Evolutionary conservation across 1,284 basidiomycete species (phyloP).

Genomic region (Tilletia setariae): DNA sequence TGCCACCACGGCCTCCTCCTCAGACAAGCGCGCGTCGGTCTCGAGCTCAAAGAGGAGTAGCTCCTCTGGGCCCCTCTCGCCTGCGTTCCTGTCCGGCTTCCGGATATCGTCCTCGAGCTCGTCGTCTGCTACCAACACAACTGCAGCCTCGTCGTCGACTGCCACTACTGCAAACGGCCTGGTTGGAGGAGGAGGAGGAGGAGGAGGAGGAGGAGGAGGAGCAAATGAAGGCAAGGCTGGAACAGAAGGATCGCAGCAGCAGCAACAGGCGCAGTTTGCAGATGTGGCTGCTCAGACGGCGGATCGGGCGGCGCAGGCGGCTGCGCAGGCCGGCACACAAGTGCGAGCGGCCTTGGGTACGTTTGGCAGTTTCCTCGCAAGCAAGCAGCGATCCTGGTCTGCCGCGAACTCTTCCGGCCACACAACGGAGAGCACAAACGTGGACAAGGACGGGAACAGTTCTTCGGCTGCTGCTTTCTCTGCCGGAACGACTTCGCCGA

Average conservation of each 20-base stretch:
- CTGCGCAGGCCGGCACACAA: slow-evolving; percentile 41
- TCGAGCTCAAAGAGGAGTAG: slow-evolving; percentile 9
- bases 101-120: too few species aligned
- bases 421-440: too few species aligned
- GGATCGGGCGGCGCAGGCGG: slow-evolving; percentile 25
- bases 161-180: background rate
- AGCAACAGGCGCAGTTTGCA: background rate
- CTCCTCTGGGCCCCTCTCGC: background rate
- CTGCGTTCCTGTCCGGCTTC: slow-evolving; percentile 19
- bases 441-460: too few species aligned
- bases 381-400: slow-evolving; percentile 18
- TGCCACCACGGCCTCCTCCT: background rate
- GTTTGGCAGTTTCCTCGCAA: slow-evolving; percentile 47
- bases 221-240: background rate
- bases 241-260: background rate
- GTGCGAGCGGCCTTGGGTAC: slow-evolving; percentile 43
- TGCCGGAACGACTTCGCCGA: too few species aligned
- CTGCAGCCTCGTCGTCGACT: background rate
- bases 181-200: background rate
- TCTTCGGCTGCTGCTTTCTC: too few species aligned
- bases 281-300: background rate
- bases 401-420: too few species aligned
- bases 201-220: background rate
- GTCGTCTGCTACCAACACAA: background rate
- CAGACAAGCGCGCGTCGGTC: background rate